Evolutionary conservation across 192 early-diverging fungal species (phyloP).

Genomic region (Linnemannia schmuckeri): DNA sequence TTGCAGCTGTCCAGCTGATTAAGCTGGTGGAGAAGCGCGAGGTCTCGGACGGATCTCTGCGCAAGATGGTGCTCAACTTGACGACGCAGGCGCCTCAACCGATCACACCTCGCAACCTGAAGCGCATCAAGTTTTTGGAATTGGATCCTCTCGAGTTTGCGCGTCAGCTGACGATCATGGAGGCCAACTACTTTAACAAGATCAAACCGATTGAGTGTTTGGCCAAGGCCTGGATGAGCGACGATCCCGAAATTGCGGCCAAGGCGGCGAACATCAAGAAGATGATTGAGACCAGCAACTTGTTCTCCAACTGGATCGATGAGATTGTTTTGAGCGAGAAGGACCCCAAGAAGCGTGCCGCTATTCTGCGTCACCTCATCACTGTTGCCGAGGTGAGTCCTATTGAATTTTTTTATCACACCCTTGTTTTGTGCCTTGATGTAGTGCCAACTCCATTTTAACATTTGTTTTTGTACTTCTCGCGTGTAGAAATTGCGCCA

Average conservation of each 20-base stretch:
- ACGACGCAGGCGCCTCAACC: constrained; percentile 77
- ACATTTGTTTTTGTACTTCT: not conserved
- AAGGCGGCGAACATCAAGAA: constrained; percentile 88
- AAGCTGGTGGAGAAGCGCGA: constrained; percentile 84
- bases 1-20: constrained; percentile 78
- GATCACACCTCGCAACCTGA: constrained; percentile 85
- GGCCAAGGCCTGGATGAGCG: constrained; percentile 86
- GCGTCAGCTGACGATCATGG: constrained; percentile 95
- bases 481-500: constrained; percentile 74
- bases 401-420: not conserved
- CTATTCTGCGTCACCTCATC: constrained; percentile 88
- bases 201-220: constrained; percentile 93
- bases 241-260: constrained; percentile 66
- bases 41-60: constrained; percentile 69
- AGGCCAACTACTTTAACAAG: constrained; percentile 83
- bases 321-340: constrained; percentile 84
- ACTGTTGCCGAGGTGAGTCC: constrained; percentile 76
- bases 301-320: constrained; percentile 84
- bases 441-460: not conserved
- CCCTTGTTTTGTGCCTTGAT: not conserved
- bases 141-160: constrained; percentile 94
- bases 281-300: constrained; percentile 88
- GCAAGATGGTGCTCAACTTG: constrained; percentile 73
- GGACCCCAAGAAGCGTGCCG: constrained; percentile 84
- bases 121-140: constrained; percentile 86